Percentiles rank a stretch among this genome's conserved stretches.
These are phyloP conservation scores for Phytophthora fragariae DNA, from an alignment of 352 stramenopile species.

Conservation along the genomic window DNA sequence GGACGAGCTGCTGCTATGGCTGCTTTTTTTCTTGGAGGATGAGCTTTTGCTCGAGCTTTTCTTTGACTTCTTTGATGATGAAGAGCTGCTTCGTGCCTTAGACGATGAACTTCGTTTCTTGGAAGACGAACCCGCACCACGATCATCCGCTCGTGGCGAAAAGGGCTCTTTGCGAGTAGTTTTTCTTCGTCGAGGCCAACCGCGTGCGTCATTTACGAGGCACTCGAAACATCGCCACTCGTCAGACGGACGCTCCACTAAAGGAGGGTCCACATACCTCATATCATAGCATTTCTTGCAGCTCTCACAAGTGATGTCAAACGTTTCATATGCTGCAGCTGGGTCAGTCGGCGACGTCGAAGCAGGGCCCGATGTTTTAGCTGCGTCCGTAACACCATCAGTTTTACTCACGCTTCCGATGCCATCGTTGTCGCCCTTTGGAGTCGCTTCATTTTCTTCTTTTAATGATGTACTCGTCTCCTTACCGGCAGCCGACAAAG, in stretches of 20 bases:
- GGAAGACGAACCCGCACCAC: constrained; percentile 22
- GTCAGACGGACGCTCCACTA: constrained; percentile 73
- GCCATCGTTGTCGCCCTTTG: background rate
- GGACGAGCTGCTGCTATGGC: constrained; percentile 46
- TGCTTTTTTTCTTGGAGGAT: constrained; percentile 61
- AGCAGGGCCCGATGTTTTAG: constrained; percentile 11
- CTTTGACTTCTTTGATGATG: constrained; percentile 52
- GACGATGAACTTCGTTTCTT: constrained; percentile 55
- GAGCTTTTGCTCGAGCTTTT: constrained; percentile 50
- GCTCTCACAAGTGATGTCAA: constrained; percentile 81
- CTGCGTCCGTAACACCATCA: constrained; percentile 5
- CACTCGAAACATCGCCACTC: constrained; percentile 91
- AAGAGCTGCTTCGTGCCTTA: constrained; percentile 49
- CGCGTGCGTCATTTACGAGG: constrained; percentile 85
- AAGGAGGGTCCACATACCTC: constrained; percentile 82
- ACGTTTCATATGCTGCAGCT: constrained; percentile 51
- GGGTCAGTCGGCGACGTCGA: constrained; percentile 35
- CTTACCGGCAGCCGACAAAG: background rate
- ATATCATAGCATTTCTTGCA: constrained; percentile 88
- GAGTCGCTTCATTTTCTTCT: constrained; percentile 1
- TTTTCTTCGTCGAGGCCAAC: constrained; percentile 75
- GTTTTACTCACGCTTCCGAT: constrained; percentile 8
- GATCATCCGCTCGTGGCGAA: constrained; percentile 27
- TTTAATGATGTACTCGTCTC: background rate
- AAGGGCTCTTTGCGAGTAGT: constrained; percentile 38